A percentile compares a stretch with the other conserved stretches of the same genome.
These are phyloP conservation scores for Erodium texanum DNA, from an alignment of 441 rosid species.

Conservation along the genomic window DNA sequence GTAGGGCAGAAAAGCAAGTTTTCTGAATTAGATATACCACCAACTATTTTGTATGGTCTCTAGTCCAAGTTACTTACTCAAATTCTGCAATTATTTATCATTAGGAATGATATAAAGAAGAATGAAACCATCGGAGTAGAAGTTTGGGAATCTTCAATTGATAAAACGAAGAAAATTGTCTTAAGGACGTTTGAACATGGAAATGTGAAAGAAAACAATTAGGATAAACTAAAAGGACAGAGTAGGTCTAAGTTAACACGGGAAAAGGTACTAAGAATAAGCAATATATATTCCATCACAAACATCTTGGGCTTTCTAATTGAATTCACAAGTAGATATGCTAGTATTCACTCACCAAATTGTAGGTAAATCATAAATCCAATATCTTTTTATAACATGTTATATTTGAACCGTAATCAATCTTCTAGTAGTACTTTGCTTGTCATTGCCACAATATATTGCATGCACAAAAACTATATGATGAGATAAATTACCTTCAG, in stretches of 20 bases:
- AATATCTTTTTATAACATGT: background rate
- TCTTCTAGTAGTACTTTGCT: background rate
- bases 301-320: background rate
- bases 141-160: background rate
- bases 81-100: background rate
- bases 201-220: background rate
- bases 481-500: constrained; percentile 48
- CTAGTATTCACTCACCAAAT: background rate
- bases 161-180: background rate
- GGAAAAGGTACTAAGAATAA: background rate
- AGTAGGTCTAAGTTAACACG: background rate
- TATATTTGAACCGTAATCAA: background rate
- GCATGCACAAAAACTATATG: background rate
- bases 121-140: background rate
- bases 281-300: background rate
- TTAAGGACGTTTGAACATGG: background rate
- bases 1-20: background rate
- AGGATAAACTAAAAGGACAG: background rate
- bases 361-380: background rate
- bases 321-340: background rate
- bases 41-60: background rate
- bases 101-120: background rate
- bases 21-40: background rate
- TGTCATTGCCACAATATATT: background rate
- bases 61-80: background rate